Base-by-base conservation (phyloP, 495 filamentous ascomycete genomes). In the Lindgomyces ingoldianus region DNA sequence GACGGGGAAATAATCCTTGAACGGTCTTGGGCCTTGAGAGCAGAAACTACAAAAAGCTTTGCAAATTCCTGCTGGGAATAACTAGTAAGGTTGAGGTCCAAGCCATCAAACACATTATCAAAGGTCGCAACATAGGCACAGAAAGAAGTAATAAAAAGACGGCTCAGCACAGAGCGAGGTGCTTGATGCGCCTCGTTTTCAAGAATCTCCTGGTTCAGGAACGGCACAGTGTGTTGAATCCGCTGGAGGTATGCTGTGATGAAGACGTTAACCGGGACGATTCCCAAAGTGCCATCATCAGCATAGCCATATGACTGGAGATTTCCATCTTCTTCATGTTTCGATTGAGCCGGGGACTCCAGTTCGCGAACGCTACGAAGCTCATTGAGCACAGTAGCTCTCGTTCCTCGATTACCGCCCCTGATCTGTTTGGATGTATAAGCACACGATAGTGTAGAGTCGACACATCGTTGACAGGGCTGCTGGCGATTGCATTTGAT, bases 401-500 rank as follows among this genome's bases (percentile, higher is more conserved):
- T 49, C 6, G 62, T 18, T 3, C 62, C 54, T 30, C 39, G 42
- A 21, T 53, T 51, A 6, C 62, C 62, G 3, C 62, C 54, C 29
- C 26, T 49, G 26, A 19, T 57, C 22, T 52, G 42, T 12, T 26
- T 16, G 1, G 44, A n/a, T 4, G 24, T 21, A 26, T 58, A 64
- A 10, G 42, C 52, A 46, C 62, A 64, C 6, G 54, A 9, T n/a
- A 64, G 30, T 1, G 50, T 26, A 10, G 36, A 44, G 2, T 52
- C 39, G n/a, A 18, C 2, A 26, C 62, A 64, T 8, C 53, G 25
- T 14, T 42, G 36, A 24, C 62, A 64, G 2, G 62, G 62, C 4
- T 49, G 54, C 22, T 45, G 4, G 10, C 62, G 53, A 24, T 52
- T 64, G 54, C 62, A 64, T 58, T 64, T 64, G 42, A 64, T 58